phyloP scores from a whole-genome alignment of 371 early-diverging fungal species.

The Paraphysoderma sedebokerense region DNA sequence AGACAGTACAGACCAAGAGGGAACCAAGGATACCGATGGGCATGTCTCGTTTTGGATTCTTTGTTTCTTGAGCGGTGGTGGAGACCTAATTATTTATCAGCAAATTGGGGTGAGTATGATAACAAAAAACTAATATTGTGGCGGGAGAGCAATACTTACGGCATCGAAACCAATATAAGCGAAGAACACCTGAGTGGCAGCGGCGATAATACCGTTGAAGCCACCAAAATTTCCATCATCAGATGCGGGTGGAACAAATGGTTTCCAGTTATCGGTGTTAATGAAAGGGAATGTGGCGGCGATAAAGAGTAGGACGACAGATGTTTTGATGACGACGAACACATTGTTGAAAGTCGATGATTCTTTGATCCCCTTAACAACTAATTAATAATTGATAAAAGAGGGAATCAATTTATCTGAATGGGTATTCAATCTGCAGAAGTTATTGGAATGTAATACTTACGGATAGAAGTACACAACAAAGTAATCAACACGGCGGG shows the following conservation, averaged over 20 bases:
- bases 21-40: conserved; percentile 75
- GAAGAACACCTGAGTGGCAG: conserved; percentile 67
- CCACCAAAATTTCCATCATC: conserved; percentile 5
- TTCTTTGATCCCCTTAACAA: conserved; percentile 55
- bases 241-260: conserved; percentile 50
- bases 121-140: too few relatives aligned
- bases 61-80: conserved; percentile 70
- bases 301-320: conserved; percentile 61
- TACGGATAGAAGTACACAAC: conserved; percentile 32
- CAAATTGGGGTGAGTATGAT: too few relatives aligned
- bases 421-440: too few relatives aligned
- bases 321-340: conserved; percentile 52
- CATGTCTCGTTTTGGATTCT: conserved; percentile 60
- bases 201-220: conserved; percentile 48
- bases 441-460: too few relatives aligned
- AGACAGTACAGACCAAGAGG: conserved; percentile 48
- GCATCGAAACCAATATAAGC: conserved; percentile 81
- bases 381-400: too few relatives aligned
- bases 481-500: conserved; percentile 51
- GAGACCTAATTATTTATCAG: too few relatives aligned
- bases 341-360: conserved; percentile 48
- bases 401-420: too few relatives aligned
- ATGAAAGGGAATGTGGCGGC: conserved; percentile 42
- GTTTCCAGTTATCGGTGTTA: conserved; percentile 45
- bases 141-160: too few relatives aligned